Evolutionary conservation across 2,329 filamentous ascomycete genomes (phyloP), one percentile per base, ranked within the genome.

Genomic region (Colletotrichum sp.): DNA sequence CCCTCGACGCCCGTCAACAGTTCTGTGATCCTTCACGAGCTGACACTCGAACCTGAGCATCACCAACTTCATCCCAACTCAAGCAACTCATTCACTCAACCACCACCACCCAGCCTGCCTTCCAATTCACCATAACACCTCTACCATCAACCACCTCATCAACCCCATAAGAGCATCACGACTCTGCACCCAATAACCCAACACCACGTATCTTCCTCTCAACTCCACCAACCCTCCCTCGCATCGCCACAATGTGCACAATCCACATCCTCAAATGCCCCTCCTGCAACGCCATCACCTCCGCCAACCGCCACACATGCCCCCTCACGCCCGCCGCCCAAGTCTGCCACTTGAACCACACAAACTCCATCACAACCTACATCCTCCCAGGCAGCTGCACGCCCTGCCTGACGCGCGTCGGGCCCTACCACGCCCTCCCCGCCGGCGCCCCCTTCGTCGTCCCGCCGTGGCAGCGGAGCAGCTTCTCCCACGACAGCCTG

Each of bases 31-130:
- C 19, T 49, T 22, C 44, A 13, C n/a, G 0, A 49, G 19, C 19
- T 49, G 44, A 0, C 3, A 49, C 11, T 0, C 0, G 0, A 49
- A 19, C 44, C n/a, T 0, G 0, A 49, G 0, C n/a, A 49, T 49
- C 44, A 7, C 44, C n/a, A 49, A 13, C n/a, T 12, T 13, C 5
- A 1, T 49, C 44, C 19, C 44, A 22, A 49, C 44, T 22, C 44
- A 49, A n/a, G 19, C 44, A 49, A 22, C n/a, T 22, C 44, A 49
- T 49, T 49, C 44, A 49, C 44, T 49, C n/a, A 49, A 49, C n/a
- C 19, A 12, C 19, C 2, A 49, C 44, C 44, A 3, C 1, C 44
- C 9, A 7, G 9, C 19, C 19, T 4, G 1, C 44, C 19, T 49
- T 7, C 44, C 44, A 22, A 22, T 49, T 49, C 44, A 49, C 44